Conservation (phyloP, 352 stramenopile genomes). For the Globisporangium sylvaticum region DNA sequence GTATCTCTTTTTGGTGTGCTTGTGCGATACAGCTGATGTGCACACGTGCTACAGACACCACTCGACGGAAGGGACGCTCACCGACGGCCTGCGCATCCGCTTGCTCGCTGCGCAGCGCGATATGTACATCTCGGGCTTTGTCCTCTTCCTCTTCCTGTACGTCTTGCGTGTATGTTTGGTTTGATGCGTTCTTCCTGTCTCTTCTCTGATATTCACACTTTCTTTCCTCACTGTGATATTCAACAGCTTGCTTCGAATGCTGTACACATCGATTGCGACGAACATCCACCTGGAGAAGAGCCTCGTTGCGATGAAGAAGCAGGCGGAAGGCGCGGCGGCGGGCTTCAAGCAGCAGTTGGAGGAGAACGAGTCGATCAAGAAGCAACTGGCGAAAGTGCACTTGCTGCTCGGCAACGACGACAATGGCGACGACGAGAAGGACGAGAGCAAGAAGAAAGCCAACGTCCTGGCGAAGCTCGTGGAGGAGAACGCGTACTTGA, state of each 20-base stretch:
- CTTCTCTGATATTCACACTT: not conserved
- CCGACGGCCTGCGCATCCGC: constrained; percentile 77
- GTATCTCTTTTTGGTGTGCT: not conserved
- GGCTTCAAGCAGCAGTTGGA: constrained; percentile 67
- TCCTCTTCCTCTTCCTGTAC: constrained; percentile 75
- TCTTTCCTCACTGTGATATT: not conserved
- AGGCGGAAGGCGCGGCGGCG: constrained; percentile 56
- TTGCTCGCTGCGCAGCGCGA: constrained; percentile 73
- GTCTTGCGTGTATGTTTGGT: constrained; percentile 1
- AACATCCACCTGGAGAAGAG: constrained; percentile 74
- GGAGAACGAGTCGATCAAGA: constrained; percentile 65
- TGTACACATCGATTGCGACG: constrained; percentile 65
- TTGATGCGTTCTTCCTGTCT: not conserved
- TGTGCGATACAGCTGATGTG: constrained; percentile 50
- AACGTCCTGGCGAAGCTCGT: constrained; percentile 51
- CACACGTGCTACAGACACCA: constrained; percentile 70
- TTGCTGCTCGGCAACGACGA: constrained; percentile 29
- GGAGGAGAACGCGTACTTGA: constrained; percentile 56
- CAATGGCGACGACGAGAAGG: constrained; percentile 18
- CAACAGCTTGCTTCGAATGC: constrained; percentile 51
- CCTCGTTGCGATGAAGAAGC: constrained; percentile 70
- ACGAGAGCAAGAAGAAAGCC: constrained; percentile 28
- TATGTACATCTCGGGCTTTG: constrained; percentile 88
- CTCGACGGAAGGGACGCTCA: constrained; percentile 42
- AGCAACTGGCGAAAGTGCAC: constrained; percentile 69